Percentiles rank a stretch among this genome's conserved stretches.
Conservation (phyloP, 495 filamentous ascomycete species). For the Trichoderma erinaceum region DNA sequence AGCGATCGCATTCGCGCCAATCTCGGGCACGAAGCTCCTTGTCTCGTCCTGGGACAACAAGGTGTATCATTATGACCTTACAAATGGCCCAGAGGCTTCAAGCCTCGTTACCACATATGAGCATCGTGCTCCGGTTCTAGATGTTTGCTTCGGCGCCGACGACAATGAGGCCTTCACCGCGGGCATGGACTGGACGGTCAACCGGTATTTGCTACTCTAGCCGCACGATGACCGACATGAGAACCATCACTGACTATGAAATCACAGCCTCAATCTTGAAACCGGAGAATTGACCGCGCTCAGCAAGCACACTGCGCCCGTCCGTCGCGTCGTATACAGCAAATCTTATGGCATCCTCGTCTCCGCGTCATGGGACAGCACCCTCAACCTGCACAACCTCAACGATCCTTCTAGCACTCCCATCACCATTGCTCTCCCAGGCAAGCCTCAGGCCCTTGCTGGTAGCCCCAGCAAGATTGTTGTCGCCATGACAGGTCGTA, state of each 20-base stretch:
- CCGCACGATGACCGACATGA: background rate
- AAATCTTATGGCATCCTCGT: constrained; percentile 52
- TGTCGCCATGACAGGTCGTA: constrained; percentile 89
- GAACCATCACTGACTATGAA: constrained; percentile 7
- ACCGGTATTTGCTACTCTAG: constrained; percentile 44
- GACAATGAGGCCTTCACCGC: constrained; percentile 76
- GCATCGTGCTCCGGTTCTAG: constrained; percentile 80
- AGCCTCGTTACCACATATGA: constrained; percentile 63
- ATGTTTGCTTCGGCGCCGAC: constrained; percentile 83
- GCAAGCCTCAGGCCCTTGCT: constrained; percentile 83
- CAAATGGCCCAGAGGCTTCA: constrained; percentile 49
- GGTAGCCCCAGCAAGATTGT: constrained; percentile 77
- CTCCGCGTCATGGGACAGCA: constrained; percentile 89
- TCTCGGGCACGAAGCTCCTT: constrained; percentile 60
- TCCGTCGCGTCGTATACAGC: constrained; percentile 78
- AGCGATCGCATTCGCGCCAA: constrained; percentile 73
- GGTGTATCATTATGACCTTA: constrained; percentile 80
- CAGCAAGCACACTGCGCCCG: constrained; percentile 69
- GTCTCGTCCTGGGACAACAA: constrained; percentile 93
- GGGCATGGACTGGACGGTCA: constrained; percentile 79
- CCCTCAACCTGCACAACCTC: constrained; percentile 73
- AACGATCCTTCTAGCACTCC: constrained; percentile 35
- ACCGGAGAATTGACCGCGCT: constrained; percentile 67
- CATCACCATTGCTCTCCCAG: constrained; percentile 60
- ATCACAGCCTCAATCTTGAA: constrained; percentile 62